Conservation (phyloP, 148 eudicot species). For the Rhododendron williamsianum region DNA sequence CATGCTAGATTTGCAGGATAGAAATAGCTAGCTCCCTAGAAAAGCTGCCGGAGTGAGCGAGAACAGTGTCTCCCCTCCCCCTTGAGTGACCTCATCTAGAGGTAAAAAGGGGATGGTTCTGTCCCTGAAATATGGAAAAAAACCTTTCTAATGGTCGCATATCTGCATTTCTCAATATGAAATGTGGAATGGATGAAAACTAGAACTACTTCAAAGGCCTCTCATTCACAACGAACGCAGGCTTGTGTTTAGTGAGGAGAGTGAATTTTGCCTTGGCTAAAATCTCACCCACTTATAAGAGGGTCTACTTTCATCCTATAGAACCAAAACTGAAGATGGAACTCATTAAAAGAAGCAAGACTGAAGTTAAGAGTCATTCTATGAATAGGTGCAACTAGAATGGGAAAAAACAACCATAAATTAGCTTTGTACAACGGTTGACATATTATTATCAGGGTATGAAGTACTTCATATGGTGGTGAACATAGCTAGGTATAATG, state of each 20-base stretch:
- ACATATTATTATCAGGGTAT: neutral
- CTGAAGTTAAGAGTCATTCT: neutral
- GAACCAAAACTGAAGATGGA: neutral
- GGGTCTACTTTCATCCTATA: neutral
- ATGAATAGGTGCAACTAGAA: neutral
- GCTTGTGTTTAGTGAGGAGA: neutral
- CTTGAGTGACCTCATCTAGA: neutral
- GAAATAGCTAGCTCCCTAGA: too few species aligned
- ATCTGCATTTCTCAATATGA: neutral
- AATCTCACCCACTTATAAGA: neutral
- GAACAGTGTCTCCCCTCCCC: too few species aligned
- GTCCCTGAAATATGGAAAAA: neutral
- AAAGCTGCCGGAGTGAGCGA: too few species aligned
- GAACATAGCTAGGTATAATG: conserved; percentile 14
- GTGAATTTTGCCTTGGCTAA: neutral
- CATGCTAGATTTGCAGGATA: too few species aligned
- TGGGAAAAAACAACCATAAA: neutral
- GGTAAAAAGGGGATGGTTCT: neutral
- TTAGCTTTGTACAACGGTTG: neutral
- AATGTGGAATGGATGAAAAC: neutral
- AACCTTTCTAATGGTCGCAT: neutral
- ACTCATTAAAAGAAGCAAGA: neutral
- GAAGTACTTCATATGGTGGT: neutral
- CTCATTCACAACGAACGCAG: neutral
- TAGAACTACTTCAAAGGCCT: neutral